Evolutionary conservation across 192 early-diverging fungal species (phyloP), one percentile per base, ranked within the genome.

Genomic region (Coemansia sp.): DNA sequence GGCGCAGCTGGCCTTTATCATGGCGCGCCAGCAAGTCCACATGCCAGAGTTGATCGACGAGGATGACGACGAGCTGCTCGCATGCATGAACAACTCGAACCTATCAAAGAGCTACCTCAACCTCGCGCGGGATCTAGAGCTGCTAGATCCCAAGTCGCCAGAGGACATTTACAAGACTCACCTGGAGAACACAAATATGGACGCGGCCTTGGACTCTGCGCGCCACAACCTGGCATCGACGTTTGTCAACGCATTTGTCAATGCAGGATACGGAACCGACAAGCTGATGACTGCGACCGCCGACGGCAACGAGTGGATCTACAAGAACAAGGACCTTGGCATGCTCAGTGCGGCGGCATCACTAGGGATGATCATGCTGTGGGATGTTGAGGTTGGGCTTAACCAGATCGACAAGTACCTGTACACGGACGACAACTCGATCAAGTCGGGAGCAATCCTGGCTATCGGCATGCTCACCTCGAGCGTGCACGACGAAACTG

Each of bases 101-200:
- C 74, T 98, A 56, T 92, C 93, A 22, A 92, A 91, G 71, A 85
- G 93, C 76, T 99, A 95, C 61, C 85, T 92, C 49, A 86, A 89
- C 32, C 85, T 99, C 22, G 97, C 92, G 0, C 87, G 91, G 59
- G 94, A 97, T 61, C 86, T 99, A 66, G 93, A 96, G 79, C 88
- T 99, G 46, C 83, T 95, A 73, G 97, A 98, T 57, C 87, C 97
- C 48, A 98, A 97, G 81, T 85, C 89, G 15, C 96, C 97, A 3
- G 95, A 97, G 69, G 97, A 99, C 70, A 96, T 99, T 67, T 99
- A 99, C 86, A 99, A 99, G 82, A 87, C 86, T 54, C 94, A 97
- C 72, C 74, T 98, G 66, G 95, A 99, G 76, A 94, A 96, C 78
- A 88, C 85, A 40, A 85, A 89, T 55, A 76, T 79, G n/a, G 81